phyloP scores from a whole-genome alignment of 108 stramenopile genomes.

The Cyclotella choctawhatcheeana region DNA sequence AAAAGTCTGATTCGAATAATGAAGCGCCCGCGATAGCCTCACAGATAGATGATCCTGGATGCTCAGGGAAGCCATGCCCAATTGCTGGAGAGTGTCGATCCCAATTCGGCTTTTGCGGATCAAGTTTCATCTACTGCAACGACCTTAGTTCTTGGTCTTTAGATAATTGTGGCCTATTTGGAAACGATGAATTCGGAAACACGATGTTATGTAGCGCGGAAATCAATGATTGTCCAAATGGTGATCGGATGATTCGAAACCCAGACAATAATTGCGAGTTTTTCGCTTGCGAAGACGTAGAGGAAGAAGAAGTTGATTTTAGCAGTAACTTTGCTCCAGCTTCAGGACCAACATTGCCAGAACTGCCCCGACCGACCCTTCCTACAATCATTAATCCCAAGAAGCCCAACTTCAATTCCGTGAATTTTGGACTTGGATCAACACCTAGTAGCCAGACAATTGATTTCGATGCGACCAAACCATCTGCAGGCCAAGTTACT shows the following conservation, averaged over 20 bases:
- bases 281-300: constrained; percentile 31
- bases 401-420: constrained; percentile 14
- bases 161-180: constrained; percentile 44
- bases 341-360: constrained; percentile 26
- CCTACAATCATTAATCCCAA: constrained; percentile 32
- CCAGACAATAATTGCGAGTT: constrained; percentile 42
- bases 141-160: constrained; percentile 44
- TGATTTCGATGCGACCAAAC: constrained; percentile 2
- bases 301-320: constrained; percentile 16
- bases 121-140: constrained; percentile 47
- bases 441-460: constrained; percentile 8
- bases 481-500: constrained; percentile 16
- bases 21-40: background rate
- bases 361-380: constrained; percentile 45
- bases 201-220: constrained; percentile 44
- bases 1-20: background rate
- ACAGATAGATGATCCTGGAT: background rate
- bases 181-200: constrained; percentile 34
- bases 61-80: constrained; percentile 17
- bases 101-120: constrained; percentile 51
- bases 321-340: constrained; percentile 22
- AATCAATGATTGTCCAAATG: constrained; percentile 33
- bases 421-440: constrained; percentile 3
- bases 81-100: constrained; percentile 9
- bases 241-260: constrained; percentile 37